phyloP scores from a whole-genome alignment of 2,329 filamentous ascomycete species.

The Cryphonectria radicalis region DNA sequence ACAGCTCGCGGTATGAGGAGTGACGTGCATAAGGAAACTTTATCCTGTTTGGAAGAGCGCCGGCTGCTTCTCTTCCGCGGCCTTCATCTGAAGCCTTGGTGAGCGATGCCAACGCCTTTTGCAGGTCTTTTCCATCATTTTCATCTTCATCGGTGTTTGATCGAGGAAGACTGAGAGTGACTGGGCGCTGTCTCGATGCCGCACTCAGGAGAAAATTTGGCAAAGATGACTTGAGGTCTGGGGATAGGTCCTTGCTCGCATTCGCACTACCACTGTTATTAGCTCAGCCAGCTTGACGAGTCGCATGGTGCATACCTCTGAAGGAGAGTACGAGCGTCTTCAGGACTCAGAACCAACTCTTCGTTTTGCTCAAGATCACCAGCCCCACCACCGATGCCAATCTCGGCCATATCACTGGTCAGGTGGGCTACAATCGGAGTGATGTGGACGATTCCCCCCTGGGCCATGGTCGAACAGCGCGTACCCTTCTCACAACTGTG shows the following conservation, averaged over 20 bases:
- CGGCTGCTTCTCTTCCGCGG: constrained; percentile 25
- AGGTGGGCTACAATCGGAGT: constrained; percentile 74
- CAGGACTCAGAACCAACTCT: constrained; percentile 62
- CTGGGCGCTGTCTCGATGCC: constrained; percentile 9
- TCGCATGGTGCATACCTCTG: constrained; percentile 8
- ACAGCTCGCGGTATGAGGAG: constrained; percentile 82
- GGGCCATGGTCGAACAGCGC: constrained; percentile 56
- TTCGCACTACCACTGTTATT: neutral
- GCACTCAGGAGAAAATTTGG: constrained; percentile 14
- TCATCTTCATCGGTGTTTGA: constrained; percentile 34
- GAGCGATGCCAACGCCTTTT: constrained; percentile 19
- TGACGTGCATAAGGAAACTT: constrained; percentile 87
- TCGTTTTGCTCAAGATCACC: constrained; percentile 72
- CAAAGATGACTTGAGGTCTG: constrained; percentile 31
- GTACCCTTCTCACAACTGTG: constrained; percentile 85
- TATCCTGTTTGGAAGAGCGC: constrained; percentile 47
- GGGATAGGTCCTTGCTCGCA: constrained; percentile 10
- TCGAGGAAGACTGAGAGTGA: constrained; percentile 19
- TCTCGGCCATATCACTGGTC: constrained; percentile 66
- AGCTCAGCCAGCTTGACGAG: neutral
- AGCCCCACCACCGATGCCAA: constrained; percentile 78
- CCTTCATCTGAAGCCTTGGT: constrained; percentile 7
- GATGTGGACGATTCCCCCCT: constrained; percentile 67
- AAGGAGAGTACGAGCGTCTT: constrained; percentile 56
- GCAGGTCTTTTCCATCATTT: constrained; percentile 20